Conservation (phyloP, 2,329 filamentous ascomycete species). For the Xylariaceae sp. region DNA sequence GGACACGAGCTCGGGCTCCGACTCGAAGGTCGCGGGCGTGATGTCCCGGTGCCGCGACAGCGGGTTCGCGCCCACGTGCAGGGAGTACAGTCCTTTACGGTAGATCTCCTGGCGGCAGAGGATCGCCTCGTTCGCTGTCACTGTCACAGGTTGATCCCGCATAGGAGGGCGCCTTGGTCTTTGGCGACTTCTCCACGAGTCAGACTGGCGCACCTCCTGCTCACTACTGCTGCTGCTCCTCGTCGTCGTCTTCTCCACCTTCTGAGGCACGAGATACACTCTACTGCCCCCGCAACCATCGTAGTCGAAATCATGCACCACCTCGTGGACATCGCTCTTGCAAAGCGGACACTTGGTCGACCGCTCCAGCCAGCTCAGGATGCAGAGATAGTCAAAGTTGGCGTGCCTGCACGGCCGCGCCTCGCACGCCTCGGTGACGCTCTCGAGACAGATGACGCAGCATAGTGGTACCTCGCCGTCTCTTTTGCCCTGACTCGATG, state of each 20-base stretch:
- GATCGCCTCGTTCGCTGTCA: constrained; percentile 34
- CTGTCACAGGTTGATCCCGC: constrained; percentile 2
- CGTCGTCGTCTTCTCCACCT: constrained; percentile 7
- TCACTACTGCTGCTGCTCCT: not conserved
- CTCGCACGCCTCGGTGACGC: constrained; percentile 64
- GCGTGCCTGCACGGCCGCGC: constrained; percentile 72
- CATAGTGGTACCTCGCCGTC: constrained; percentile 38
- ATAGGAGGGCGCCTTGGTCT: constrained; percentile 12
- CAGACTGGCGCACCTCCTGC: too few relatives aligned
- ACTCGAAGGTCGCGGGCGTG: constrained; percentile 59
- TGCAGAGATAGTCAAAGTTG: constrained; percentile 80
- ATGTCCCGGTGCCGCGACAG: constrained; percentile 72
- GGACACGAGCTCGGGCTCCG: constrained; percentile 62
- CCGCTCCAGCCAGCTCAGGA: constrained; percentile 74
- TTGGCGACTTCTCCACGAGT: not conserved
- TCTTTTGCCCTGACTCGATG: too few relatives aligned
- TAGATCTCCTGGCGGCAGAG: constrained; percentile 68
- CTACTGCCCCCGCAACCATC: constrained; percentile 45
- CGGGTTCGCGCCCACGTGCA: constrained; percentile 76
- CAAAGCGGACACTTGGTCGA: constrained; percentile 74
- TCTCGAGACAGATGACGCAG: constrained; percentile 85
- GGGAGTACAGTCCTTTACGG: constrained; percentile 63
- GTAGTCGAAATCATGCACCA: constrained; percentile 60
- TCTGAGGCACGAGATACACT: constrained; percentile 48
- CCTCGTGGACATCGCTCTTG: constrained; percentile 49